Base-by-base conservation (phyloP, 2,329 filamentous ascomycete genomes). In the Pseudogymnoascus sp. region DNA sequence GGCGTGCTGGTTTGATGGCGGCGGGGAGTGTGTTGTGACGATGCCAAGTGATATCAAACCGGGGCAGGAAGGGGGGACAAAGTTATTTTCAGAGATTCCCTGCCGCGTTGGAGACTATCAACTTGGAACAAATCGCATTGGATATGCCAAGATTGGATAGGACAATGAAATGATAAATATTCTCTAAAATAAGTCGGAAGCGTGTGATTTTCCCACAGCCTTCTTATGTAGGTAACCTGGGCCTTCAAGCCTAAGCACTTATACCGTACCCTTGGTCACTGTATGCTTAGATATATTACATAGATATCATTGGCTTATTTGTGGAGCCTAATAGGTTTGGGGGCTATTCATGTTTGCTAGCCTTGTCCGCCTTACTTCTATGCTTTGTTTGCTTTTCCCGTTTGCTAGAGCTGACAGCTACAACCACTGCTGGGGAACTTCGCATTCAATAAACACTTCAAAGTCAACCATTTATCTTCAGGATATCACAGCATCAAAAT, bases 1-100 rank as follows among this genome's bases (percentile, higher is more conserved):
- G 0, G 78, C 84, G 12, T 76, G 77, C 59, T 96, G 91, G 90
- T 75, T 88, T 61, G 91, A 87, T 73, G 84, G 81, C 0, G 80
- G 80, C 1, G 86, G 86, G 0, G 70, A 81, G 38, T 76, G 77
- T 0, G 77, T 89, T 7, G 76, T 87, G 40, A 75, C 77, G 66
- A 83, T 84, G 79, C 71, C 72, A 42, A 75, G 66, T 65, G 79
- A 88, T 60, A 21, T 34, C 49, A 56, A 11, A 21, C 11, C 9
- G 7, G 49, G n/a, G 9, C 28, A 34, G 9, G 28, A 56, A 12
- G 49, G n/a, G 16, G 46, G 1, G 4, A 34, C n/a, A 3, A 34
- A 21, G 28, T 56, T 16, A 56, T 56, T 16, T 53, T 36, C 9
- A 21, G 28, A 9, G 16, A 34, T 56, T 11, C 9, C 18, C 14